Base-by-base conservation (phyloP, 2,329 filamentous ascomycete species). In the Pezicula rhizophila region DNA sequence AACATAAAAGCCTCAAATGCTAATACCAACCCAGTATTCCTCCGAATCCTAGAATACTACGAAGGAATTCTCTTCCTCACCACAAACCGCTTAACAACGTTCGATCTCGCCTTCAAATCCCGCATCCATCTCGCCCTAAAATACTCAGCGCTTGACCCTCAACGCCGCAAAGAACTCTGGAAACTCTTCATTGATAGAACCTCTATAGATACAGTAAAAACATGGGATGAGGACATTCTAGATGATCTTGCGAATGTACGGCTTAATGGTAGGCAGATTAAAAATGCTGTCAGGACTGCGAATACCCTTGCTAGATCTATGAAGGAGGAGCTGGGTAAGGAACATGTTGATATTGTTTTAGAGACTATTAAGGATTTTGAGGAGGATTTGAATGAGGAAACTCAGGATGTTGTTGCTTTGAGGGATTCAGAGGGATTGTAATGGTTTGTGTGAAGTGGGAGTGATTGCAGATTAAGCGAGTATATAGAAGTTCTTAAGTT, bases 51-150 rank as follows among this genome's bases (percentile, higher is more conserved):
- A 15, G 62, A 67, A 31, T 68, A 69, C 49, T 70, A 68, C 45
- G 51, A 61, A 26, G 69, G 69, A 47, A 65, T 70, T 43, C 58
- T 66, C 8, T 65, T 69, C 50, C 60, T 70, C 0, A 70, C 65
- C 1, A 62, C 61, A 8, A 64, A 63, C 41, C 57, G 61, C 7
- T 50, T 61, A 8, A 52, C 50, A 10, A 42, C 49, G 3, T 58
- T 63, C 23, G 61, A 64, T 26, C 51, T 68, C 8, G 67, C 66
- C 0, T 64, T 70, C 48, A 57, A 58, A 15, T 60, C 56, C 14
- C 56, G 64, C 15, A 63, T 66, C 45, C 64, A 65, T 44, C 52
- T 66, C 10, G 50, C 58, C 3, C 47, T 66, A 18, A 46, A 55
- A n/a, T 65, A 65, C 46, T 48, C 50, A 15, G 53, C 57, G 4